A percentile compares a stretch with the other conserved stretches of the same genome.
Evolutionary conservation across 1,139 yeast genomes (phyloP).

Genomic region (Hemisphaericaspora lyxosophila): DNA sequence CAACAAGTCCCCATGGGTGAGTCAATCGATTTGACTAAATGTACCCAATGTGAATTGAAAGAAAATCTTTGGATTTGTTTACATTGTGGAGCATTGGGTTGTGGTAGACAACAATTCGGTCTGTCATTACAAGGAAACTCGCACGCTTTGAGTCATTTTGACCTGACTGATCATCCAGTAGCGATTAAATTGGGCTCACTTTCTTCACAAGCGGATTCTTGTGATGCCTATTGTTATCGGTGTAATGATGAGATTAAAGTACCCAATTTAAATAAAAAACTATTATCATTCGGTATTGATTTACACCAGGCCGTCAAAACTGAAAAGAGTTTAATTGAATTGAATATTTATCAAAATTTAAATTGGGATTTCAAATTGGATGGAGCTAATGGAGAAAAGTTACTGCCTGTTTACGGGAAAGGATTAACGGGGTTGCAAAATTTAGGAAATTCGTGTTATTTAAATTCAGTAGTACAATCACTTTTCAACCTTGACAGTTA

Average conservation of each 20-base stretch:
- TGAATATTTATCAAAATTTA: conserved; percentile 88
- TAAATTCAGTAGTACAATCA: conserved; percentile 78
- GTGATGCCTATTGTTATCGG: conserved; percentile 83
- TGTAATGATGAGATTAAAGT: conserved; percentile 90
- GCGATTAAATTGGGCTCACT: conserved; percentile 91
- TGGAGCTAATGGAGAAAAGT: conserved; percentile 65
- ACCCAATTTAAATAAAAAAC: conserved; percentile 50
- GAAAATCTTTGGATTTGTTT: conserved; percentile 88
- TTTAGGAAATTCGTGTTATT: conserved; percentile 89
- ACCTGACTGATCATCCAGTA: conserved; percentile 60
- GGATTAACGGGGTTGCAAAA: conserved; percentile 81
- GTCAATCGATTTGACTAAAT: conserved; percentile 40
- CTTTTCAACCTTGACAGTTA: conserved; percentile 46
- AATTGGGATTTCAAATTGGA: conserved; percentile 91
- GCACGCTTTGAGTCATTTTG: conserved; percentile 78
- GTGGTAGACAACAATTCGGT: conserved; percentile 92
- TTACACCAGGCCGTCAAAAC: conserved; percentile 57
- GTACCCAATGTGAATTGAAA: conserved; percentile 60
- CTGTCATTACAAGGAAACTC: conserved; percentile 84
- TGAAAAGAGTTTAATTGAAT: conserved; percentile 83
- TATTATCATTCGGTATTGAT: conserved; percentile 70
- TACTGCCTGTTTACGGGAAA: conserved; percentile 65
- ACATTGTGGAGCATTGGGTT: conserved; percentile 85
- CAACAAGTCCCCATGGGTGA: conserved; percentile 36
- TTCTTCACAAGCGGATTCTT: conserved; percentile 55